Conservation (phyloP, 163 green algal genomes). For the Chlorella variabilis region DNA sequence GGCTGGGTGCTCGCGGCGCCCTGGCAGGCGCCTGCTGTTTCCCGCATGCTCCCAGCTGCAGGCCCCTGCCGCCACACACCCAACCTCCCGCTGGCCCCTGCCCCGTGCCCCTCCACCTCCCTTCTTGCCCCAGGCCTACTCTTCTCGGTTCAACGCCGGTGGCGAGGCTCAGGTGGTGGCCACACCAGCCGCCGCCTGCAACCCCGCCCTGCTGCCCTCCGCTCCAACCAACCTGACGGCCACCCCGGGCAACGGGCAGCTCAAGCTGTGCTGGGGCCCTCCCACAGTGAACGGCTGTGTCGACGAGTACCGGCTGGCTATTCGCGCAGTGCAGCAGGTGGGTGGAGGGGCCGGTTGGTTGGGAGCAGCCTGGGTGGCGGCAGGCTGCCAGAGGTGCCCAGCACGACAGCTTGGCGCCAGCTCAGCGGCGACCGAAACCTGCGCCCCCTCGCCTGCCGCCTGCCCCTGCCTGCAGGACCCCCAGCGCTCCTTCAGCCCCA, state of each 20-base stretch:
- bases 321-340: not conserved
- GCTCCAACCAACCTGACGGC: slow-evolving; percentile 15
- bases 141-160: not conserved
- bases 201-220: not conserved
- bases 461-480: too few species aligned
- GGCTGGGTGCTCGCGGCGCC: not conserved
- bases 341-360: not conserved
- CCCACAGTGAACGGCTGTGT: slow-evolving; percentile 1
- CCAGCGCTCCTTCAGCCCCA: not conserved
- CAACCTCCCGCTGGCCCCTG: too few species aligned
- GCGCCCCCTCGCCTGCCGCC: too few species aligned
- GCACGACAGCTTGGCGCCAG: too few species aligned
- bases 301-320: slow-evolving; percentile 3
- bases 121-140: not conserved
- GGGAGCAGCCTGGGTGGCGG: too few species aligned
- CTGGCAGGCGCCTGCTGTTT: not conserved
- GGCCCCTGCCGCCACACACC: too few species aligned
- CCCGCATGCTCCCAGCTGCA: too few species aligned
- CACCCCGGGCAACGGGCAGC: not conserved
- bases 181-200: not conserved
- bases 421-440: too few species aligned
- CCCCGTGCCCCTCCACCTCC: not conserved
- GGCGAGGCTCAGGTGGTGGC: slow-evolving; percentile 12
- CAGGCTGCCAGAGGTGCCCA: too few species aligned
- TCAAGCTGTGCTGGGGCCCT: slow-evolving; percentile 22